phyloP scores from a whole-genome alignment of 495 filamentous ascomycete genomes.

The Pseudoneurospora amorphoporcata region DNA sequence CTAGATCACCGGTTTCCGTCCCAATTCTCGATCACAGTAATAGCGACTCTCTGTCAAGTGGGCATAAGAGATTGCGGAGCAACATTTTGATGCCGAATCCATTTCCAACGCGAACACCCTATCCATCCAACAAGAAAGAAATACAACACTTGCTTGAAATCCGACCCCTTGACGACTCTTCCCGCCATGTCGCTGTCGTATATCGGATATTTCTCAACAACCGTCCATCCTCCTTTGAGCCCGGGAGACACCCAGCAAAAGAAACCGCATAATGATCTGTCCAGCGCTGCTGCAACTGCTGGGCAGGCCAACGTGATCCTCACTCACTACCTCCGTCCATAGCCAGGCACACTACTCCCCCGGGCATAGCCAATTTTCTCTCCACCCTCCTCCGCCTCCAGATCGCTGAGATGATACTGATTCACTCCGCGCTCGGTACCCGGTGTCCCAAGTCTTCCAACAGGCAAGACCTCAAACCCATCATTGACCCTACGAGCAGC shows the following conservation, averaged over 20 bases:
- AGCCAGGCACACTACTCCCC: neutral
- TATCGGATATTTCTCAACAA: neutral
- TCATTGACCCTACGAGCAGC: constrained; percentile 47
- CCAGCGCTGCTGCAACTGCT: neutral
- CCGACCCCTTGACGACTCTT: neutral
- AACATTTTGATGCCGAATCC: neutral
- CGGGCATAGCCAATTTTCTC: constrained; percentile 1
- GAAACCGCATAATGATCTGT: neutral
- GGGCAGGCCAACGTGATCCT: neutral
- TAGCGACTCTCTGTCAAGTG: neutral
- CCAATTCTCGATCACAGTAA: neutral
- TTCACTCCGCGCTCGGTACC: neutral
- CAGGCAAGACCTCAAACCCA: constrained; percentile 51
- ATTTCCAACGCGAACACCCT: neutral
- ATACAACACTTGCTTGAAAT: neutral
- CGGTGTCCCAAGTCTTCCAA: constrained; percentile 37
- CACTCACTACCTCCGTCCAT: neutral
- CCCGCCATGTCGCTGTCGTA: neutral
- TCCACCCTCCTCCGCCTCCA: constrained; percentile 1
- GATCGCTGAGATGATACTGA: neutral
- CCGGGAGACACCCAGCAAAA: neutral
- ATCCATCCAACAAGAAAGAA: neutral
- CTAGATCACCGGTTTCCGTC: neutral
- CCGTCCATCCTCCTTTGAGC: neutral
- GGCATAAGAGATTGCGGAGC: neutral